A percentile compares a stretch with the other conserved stretches of the same genome.
phyloP scores from a whole-genome alignment of 768 basidiomycete species.

The Megacollybia marginata region DNA sequence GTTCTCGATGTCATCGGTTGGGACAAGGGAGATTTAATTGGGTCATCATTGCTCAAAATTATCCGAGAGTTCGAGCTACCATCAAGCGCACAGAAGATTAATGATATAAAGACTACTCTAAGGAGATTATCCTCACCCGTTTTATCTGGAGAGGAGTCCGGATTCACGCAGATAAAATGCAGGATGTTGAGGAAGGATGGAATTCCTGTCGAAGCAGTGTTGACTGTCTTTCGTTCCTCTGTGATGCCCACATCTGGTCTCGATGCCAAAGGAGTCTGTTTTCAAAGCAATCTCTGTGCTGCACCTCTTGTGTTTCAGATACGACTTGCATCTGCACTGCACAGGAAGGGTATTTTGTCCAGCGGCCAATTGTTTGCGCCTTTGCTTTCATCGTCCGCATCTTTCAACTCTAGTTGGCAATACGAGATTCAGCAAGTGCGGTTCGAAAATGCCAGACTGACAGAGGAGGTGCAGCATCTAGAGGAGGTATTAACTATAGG shows the following conservation, averaged over 20 bases:
- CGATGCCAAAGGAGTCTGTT: background rate
- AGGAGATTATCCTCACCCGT: constrained; percentile 12
- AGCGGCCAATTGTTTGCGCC: constrained; percentile 9
- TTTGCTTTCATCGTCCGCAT: constrained; percentile 57
- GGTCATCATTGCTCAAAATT: constrained; percentile 45
- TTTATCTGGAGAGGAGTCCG: too few species aligned
- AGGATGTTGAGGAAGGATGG: constrained; percentile 19
- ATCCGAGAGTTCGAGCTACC: constrained; percentile 40
- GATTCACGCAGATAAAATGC: constrained; percentile 20
- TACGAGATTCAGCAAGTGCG: constrained; percentile 84
- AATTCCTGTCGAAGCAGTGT: background rate
- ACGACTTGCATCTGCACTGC: constrained; percentile 5
- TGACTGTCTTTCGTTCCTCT: constrained; percentile 26
- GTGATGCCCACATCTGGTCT: constrained; percentile 11
- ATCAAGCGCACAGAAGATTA: constrained; percentile 45
- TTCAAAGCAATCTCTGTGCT: constrained; percentile 17
- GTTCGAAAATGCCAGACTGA: constrained; percentile 39
- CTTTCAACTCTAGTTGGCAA: constrained; percentile 75
- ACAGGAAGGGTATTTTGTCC: background rate
- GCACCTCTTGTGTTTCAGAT: constrained; percentile 33
- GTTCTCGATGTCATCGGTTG: constrained; percentile 22
- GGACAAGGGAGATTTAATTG: constrained; percentile 40
- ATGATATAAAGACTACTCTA: constrained; percentile 11
- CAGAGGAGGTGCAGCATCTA: too few species aligned
- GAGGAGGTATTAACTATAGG: too few species aligned